Conservation (phyloP, 2,329 filamentous ascomycete species). For the Apiospora sp. region DNA sequence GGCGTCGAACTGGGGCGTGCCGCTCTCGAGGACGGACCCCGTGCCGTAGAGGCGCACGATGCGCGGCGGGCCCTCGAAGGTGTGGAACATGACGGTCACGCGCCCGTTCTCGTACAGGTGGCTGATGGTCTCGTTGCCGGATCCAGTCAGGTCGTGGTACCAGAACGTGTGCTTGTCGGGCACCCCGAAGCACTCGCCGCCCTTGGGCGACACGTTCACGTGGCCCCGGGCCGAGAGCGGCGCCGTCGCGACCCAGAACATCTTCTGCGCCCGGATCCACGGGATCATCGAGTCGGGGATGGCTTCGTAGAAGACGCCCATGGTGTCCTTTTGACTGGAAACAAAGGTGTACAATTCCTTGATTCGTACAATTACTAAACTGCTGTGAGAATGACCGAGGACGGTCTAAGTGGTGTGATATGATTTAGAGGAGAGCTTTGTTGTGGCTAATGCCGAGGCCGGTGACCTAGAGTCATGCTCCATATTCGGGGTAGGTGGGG, state of each 20-base stretch:
- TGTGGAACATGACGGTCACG: slow-evolving; percentile 75
- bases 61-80: slow-evolving; percentile 48
- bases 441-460: background rate
- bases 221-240: slow-evolving; percentile 69
- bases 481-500: slow-evolving; percentile 16
- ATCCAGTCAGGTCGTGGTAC: slow-evolving; percentile 79
- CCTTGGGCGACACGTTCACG: slow-evolving; percentile 81
- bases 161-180: slow-evolving; percentile 45
- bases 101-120: slow-evolving; percentile 81
- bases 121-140: slow-evolving; percentile 77
- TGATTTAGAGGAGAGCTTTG: background rate
- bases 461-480: background rate
- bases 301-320: slow-evolving; percentile 42
- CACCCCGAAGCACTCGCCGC: slow-evolving; percentile 57
- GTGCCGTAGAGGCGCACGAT: slow-evolving; percentile 50
- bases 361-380: background rate
- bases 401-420: background rate
- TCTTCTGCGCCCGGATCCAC: slow-evolving; percentile 72
- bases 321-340: slow-evolving; percentile 27
- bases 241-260: slow-evolving; percentile 81
- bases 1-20: slow-evolving; percentile 40
- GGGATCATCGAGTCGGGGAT: slow-evolving; percentile 54
- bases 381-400: background rate
- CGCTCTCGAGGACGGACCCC: slow-evolving; percentile 46
- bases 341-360: background rate